Percentiles rank a stretch among this genome's conserved stretches.
Conservation (phyloP, 140 eudicot species). For the Cichorium intybus region DNA sequence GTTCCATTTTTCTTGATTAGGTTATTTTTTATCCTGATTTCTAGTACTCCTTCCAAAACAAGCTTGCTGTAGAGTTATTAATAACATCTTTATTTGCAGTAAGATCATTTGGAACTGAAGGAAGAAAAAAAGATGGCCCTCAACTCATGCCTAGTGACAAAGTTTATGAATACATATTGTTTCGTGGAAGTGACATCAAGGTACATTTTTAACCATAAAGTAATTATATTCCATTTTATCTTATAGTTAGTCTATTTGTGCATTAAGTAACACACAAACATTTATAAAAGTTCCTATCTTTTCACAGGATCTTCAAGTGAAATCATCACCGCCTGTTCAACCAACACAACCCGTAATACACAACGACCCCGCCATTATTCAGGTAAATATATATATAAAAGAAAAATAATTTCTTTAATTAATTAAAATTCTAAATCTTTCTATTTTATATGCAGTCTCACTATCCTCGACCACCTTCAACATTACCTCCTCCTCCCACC, state of each 20-base stretch:
- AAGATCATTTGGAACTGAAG: conserved; percentile 86
- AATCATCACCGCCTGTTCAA: conserved; percentile 70
- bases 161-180: conserved; percentile 79
- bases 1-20: too few relatives aligned
- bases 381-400: conserved; percentile 34
- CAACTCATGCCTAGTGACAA: conserved; percentile 80
- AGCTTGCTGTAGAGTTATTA: too few relatives aligned
- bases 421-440: neutral
- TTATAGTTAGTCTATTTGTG: too few relatives aligned
- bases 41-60: too few relatives aligned
- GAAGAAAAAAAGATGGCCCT: conserved; percentile 83
- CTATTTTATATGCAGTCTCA: conserved; percentile 52
- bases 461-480: conserved; percentile 56
- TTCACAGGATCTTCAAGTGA: conserved; percentile 74
- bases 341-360: conserved; percentile 31
- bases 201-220: conserved; percentile 28
- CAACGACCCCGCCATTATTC: conserved; percentile 77
- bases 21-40: too few relatives aligned
- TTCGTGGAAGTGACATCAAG: conserved; percentile 94
- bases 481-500: conserved; percentile 44
- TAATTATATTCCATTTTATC: neutral
- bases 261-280: too few relatives aligned
- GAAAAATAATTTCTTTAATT: neutral
- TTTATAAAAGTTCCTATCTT: neutral
- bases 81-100: conserved; percentile 35